Conservation (phyloP, 495 filamentous ascomycete species). For the Hypoxylon fuscum region DNA sequence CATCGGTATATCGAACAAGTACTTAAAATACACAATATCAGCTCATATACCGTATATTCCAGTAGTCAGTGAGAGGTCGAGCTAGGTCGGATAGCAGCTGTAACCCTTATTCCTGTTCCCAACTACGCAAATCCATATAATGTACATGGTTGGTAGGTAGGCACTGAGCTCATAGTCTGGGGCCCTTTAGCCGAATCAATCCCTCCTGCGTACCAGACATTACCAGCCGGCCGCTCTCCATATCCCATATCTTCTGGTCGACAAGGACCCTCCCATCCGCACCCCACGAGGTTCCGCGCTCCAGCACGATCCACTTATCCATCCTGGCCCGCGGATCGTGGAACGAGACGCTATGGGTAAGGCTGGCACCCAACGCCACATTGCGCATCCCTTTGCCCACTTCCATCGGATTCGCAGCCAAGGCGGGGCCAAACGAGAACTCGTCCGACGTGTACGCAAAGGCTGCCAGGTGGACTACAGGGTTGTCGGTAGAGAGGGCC, state of each 20-base stretch:
- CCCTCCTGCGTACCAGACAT: slow-evolving; percentile 7
- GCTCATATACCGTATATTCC: no score
- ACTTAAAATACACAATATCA: no score
- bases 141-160: no score
- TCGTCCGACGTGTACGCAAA: slow-evolving; percentile 11
- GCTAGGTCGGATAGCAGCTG: no score
- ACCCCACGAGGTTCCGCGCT: slow-evolving; percentile 20
- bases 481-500: neutral
- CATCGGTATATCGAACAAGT: no score
- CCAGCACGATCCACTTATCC: slow-evolving; percentile 10
- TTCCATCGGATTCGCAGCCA: neutral
- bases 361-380: slow-evolving; percentile 3
- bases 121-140: no score
- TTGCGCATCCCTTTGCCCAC: neutral
- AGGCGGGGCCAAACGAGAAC: neutral
- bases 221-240: neutral
- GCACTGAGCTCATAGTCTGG: neutral
- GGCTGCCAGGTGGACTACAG: neutral
- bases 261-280: slow-evolving; percentile 6
- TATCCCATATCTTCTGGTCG: slow-evolving; percentile 2
- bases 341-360: slow-evolving; percentile 13
- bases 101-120: no score
- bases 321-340: slow-evolving; percentile 9
- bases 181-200: slow-evolving; percentile 1
- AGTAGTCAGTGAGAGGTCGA: no score